Evolutionary conservation across 306 rosid species (phyloP).

Genomic region (Corylus americana): DNA sequence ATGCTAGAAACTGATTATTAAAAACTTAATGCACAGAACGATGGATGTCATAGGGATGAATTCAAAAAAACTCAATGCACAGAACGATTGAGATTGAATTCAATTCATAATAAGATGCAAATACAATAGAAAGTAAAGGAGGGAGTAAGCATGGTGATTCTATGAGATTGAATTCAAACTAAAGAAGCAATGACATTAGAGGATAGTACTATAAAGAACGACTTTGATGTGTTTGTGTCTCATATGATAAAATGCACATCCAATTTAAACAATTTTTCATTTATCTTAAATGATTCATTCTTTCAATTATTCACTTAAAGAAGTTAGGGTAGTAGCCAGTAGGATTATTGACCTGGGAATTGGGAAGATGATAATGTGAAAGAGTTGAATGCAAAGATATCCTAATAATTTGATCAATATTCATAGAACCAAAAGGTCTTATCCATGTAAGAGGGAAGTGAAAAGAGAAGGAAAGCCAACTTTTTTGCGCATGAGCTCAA

Average conservation of each 20-base stretch:
- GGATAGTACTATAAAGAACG: neutral
- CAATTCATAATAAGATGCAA: too few relatives aligned
- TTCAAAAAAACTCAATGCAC: neutral
- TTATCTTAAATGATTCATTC: too few relatives aligned
- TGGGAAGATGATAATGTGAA: neutral
- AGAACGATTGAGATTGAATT: too few relatives aligned
- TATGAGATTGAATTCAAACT: neutral
- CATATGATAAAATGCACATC: too few relatives aligned
- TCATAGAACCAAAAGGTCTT: neutral
- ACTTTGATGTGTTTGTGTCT: neutral
- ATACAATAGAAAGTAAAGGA: neutral
- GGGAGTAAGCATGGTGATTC: neutral
- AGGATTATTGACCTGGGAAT: too few relatives aligned
- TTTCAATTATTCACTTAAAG: too few relatives aligned
- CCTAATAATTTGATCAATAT: neutral
- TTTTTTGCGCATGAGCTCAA: conserved; percentile 79
- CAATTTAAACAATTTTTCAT: too few relatives aligned
- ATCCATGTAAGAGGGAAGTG: neutral
- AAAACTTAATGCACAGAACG: too few relatives aligned
- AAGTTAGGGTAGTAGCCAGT: too few relatives aligned
- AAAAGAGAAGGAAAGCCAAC: conserved; percentile 23
- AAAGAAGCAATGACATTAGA: neutral
- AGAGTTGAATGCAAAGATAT: neutral
- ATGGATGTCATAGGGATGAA: too few relatives aligned
- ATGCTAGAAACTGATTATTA: too few relatives aligned